Evolutionary conservation across 345 rosid genomes (phyloP), one percentile per base, ranked within the genome.

Genomic region (Populus davidiana): DNA sequence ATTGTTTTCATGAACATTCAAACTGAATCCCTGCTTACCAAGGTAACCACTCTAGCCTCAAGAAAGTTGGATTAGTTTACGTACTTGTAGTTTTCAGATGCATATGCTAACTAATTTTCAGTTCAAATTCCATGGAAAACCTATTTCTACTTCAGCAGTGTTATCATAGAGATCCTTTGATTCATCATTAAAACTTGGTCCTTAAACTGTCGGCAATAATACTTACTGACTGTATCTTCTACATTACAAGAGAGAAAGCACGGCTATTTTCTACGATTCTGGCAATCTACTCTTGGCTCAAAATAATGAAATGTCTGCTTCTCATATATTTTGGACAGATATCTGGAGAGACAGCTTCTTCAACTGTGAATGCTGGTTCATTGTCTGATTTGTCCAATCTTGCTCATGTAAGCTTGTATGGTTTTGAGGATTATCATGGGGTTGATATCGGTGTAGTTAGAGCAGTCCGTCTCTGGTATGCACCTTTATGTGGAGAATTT

Each of bases 371-470:
- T 81, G 82, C 99, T 0, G 94, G 96, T 0, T 93, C 98, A 0
- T 82, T 96, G 47, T 88, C 98, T 23, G 99, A 96, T 84, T 73
- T 93, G 62, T 88, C 98, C 1, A 90, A 89, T 74, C 87, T 92
- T 7, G 94, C 94, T 62, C 87, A 88, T 67, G 94, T 83, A 6
- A 96, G 96, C 80, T 81, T 96, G 11, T 96, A 96, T 52, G 99
- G 99, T 20, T 96, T 96, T 59, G 99, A 96, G 89, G 99, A 96
- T 81, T 96, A 93, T 78, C 99, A 96, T 27, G 98, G 98, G 52
- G 94, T 96, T 50, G 99, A 96, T 87, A 87, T 96, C 31, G 99
- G 99, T 62, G 97, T 96, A 23, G 98, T 96, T 27, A 88, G 98
- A 85, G 96, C 98, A 5, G 95, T 91, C 71, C 88, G 99, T 68